phyloP scores from a whole-genome alignment of 805 yeast species.

The Wickerhamomyces chambardii region DNA sequence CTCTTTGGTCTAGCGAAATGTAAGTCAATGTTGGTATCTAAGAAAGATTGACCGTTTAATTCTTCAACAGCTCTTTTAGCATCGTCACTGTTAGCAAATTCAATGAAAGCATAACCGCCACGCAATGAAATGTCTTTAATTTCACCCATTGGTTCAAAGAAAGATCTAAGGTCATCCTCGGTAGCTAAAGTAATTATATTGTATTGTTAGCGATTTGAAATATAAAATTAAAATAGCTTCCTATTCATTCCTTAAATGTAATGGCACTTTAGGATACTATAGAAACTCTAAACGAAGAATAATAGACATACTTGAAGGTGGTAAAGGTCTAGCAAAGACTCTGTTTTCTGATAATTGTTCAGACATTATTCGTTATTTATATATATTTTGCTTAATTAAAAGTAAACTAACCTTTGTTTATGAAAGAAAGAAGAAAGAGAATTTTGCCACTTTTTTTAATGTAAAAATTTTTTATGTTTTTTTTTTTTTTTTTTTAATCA shows the following conservation, averaged over 20 bases:
- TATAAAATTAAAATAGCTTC: too few species aligned
- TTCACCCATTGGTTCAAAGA: conserved; percentile 59
- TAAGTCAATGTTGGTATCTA: conserved; percentile 38
- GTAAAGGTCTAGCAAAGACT: conserved; percentile 56
- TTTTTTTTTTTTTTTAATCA: too few species aligned
- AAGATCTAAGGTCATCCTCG: conserved; percentile 57
- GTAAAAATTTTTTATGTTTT: too few species aligned
- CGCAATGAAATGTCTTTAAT: conserved; percentile 58
- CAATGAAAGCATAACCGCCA: conserved; percentile 87
- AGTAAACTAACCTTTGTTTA: too few species aligned
- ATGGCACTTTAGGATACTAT: too few species aligned
- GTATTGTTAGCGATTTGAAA: too few species aligned
- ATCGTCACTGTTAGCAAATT: conserved; percentile 63
- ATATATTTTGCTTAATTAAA: too few species aligned
- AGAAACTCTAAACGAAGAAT: not conserved
- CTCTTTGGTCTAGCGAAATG: conserved; percentile 34
- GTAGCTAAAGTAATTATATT: conserved; percentile 24
- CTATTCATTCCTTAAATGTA: too few species aligned
- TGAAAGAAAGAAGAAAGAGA: not conserved
- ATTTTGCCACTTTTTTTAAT: not conserved
- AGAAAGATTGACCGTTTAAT: conserved; percentile 63
- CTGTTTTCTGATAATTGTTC: conserved; percentile 30
- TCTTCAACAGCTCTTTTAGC: conserved; percentile 71
- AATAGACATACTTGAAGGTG: conserved; percentile 33
- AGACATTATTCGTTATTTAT: conserved; percentile 2